Evolutionary conservation across 2,329 filamentous ascomycete species (phyloP).

Genomic region (Uncinocarpus reesii): DNA sequence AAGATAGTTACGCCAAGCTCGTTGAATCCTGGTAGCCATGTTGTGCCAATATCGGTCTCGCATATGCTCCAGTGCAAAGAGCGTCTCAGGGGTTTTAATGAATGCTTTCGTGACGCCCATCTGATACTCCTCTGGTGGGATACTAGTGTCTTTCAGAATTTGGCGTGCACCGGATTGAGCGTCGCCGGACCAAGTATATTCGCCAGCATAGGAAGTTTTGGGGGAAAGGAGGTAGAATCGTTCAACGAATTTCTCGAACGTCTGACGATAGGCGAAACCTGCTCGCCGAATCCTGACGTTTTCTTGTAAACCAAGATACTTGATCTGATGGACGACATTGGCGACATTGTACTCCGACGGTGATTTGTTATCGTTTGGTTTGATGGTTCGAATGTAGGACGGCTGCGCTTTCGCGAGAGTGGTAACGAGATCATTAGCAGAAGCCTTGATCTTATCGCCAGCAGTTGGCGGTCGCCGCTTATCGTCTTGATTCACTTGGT

Average conservation of each 20-base stretch:
- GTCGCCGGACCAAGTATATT: constrained; percentile 91
- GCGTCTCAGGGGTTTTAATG: constrained; percentile 92
- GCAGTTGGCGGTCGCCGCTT: constrained; percentile 86
- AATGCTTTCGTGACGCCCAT: constrained; percentile 96
- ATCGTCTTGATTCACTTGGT: constrained; percentile 92
- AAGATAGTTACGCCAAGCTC: constrained; percentile 93
- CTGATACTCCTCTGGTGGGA: constrained; percentile 90
- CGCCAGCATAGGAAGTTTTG: constrained; percentile 88
- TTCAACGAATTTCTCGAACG: constrained; percentile 96
- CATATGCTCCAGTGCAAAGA: constrained; percentile 97
- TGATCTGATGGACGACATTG: constrained; percentile 96
- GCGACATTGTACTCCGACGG: constrained; percentile 80
- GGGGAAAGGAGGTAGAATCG: constrained; percentile 92
- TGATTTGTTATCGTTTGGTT: constrained; percentile 98
- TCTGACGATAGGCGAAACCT: constrained; percentile 92
- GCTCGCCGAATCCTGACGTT: constrained; percentile 95
- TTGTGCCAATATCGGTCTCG: constrained; percentile 98
- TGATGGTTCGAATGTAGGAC: constrained; percentile 97
- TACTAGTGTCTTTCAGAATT: constrained; percentile 92
- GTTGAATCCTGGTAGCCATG: constrained; percentile 95
- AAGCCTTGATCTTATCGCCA: constrained; percentile 89
- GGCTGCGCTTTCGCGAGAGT: constrained; percentile 96
- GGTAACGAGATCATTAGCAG: constrained; percentile 86
- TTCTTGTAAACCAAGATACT: constrained; percentile 97
- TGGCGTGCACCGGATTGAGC: constrained; percentile 78